Percentiles rank a stretch among this genome's conserved stretches.
phyloP scores from a whole-genome alignment of 2,329 filamentous ascomycete species.

The Exophiala bonariae region DNA sequence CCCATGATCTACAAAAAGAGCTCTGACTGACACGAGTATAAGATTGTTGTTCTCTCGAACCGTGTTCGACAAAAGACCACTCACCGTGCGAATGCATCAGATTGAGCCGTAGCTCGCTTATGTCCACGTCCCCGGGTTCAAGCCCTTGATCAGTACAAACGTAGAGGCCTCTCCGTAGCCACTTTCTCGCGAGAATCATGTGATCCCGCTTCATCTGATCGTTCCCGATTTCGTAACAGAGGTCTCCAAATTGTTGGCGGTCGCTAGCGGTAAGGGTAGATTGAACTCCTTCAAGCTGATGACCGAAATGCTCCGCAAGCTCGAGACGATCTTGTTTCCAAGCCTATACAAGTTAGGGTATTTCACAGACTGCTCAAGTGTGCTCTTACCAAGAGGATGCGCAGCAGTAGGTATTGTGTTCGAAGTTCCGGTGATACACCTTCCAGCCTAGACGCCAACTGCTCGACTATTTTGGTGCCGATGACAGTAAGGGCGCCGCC shows the following conservation, averaged over 20 bases:
- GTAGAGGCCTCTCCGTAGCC: constrained; percentile 70
- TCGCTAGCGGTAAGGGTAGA: constrained; percentile 47
- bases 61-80: neutral
- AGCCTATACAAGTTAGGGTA: constrained; percentile 51
- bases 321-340: constrained; percentile 74
- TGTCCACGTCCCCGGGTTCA: constrained; percentile 58
- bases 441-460: constrained; percentile 48
- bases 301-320: constrained; percentile 76
- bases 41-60: constrained; percentile 1
- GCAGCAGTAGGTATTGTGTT: constrained; percentile 62
- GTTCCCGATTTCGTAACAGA: constrained; percentile 72
- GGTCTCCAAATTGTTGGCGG: constrained; percentile 64
- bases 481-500: constrained; percentile 57
- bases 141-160: constrained; percentile 58
- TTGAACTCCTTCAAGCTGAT: constrained; percentile 51
- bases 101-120: constrained; percentile 63
- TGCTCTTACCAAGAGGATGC: constrained; percentile 63
- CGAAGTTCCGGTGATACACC: constrained; percentile 28
- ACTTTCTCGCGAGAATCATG: constrained; percentile 60
- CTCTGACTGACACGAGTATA: constrained; percentile 28
- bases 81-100: constrained; percentile 66
- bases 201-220: constrained; percentile 55
- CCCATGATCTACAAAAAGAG: constrained; percentile 15
- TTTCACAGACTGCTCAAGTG: neutral
- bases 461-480: constrained; percentile 63